These are phyloP conservation scores for Phlyctochytrium bullatum DNA, from an alignment of 192 early-diverging fungal genomes.

Conservation along the genomic window DNA sequence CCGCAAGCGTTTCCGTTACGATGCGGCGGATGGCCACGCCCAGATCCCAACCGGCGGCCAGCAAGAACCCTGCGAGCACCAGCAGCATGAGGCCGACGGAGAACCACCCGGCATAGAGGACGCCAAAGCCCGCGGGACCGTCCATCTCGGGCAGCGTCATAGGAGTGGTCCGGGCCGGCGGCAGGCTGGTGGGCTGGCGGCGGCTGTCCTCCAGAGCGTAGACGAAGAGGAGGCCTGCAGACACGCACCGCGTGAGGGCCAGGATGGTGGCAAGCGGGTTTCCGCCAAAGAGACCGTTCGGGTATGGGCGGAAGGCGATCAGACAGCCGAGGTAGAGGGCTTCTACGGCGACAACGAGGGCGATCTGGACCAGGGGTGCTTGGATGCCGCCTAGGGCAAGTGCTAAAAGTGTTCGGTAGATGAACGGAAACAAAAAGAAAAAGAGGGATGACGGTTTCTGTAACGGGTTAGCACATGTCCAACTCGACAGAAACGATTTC, in stretches of 20 bases:
- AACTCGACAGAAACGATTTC: neutral
- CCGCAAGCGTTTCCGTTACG: no score
- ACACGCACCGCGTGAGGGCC: neutral
- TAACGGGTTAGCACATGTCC: neutral
- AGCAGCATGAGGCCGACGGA: neutral
- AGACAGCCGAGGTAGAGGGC: neutral
- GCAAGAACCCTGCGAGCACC: neutral
- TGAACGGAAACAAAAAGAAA: neutral
- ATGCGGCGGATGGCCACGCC: neutral
- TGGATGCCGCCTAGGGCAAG: neutral
- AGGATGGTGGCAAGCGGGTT: neutral
- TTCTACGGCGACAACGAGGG: neutral
- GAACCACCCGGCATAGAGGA: neutral
- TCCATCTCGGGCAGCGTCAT: no score
- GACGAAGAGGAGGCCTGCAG: neutral
- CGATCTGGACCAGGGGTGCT: neutral
- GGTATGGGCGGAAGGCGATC: neutral
- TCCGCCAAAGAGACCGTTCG: neutral
- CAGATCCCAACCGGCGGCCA: neutral
- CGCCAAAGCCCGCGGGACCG: neutral
- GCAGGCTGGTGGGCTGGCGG: no score
- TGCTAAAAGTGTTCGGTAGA: neutral
- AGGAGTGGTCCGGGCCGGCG: no score
- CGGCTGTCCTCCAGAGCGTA: no score
- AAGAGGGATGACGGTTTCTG: neutral